Conservation (phyloP, 257 asterid genomes). For the Fraxinus pennsylvanica region DNA sequence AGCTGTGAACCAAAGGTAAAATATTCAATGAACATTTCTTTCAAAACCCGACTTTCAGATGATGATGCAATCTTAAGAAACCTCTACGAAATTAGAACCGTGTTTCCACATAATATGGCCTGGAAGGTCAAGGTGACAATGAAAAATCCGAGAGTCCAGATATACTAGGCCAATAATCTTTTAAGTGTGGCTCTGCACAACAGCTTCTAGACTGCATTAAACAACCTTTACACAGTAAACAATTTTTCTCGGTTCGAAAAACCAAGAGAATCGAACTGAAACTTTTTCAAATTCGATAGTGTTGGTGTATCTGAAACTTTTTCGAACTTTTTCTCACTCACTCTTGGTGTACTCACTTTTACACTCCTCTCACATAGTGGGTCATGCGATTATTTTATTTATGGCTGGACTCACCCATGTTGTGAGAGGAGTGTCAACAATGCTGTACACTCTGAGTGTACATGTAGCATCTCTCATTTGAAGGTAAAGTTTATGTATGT, state of each 20-base stretch:
- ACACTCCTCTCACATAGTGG: too few species aligned
- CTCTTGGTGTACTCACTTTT: too few species aligned
- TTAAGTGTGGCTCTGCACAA: not conserved
- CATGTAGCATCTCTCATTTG: too few species aligned
- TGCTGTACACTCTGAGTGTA: too few species aligned
- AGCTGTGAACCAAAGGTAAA: constrained; percentile 22
- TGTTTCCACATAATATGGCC: not conserved
- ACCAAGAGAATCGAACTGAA: not conserved
- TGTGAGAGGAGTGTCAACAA: too few species aligned
- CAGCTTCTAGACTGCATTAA: not conserved
- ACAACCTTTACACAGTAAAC: not conserved
- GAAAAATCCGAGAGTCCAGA: not conserved
- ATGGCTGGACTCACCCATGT: too few species aligned
- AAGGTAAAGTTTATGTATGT: not conserved
- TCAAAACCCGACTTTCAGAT: not conserved
- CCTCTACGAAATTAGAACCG: not conserved
- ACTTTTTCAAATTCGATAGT: not conserved
- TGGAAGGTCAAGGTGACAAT: not conserved
- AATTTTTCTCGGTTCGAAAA: not conserved
- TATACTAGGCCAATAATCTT: not conserved
- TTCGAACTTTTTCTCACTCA: too few species aligned
- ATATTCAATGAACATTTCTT: not conserved
- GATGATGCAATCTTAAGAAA: not conserved
- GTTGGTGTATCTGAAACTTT: not conserved
- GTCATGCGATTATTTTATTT: too few species aligned